Percentiles rank a stretch among this genome's conserved stretches.
These are phyloP conservation scores for Aspergillus pseudotamarii DNA, from an alignment of 2,329 filamentous ascomycete species.

Conservation along the genomic window DNA sequence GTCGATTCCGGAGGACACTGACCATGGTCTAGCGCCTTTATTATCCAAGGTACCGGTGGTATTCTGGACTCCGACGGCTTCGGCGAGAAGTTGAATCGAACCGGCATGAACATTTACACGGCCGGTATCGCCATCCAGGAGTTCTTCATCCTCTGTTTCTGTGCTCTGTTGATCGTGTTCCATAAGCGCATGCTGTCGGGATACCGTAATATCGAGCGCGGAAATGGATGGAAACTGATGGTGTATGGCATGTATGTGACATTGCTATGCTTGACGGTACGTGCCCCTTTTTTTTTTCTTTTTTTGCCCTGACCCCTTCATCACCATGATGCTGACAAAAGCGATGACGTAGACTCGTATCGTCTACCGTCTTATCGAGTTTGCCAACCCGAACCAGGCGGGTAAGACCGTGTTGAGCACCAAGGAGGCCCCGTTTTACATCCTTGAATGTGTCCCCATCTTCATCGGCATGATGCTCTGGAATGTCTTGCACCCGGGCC, in stretches of 20 bases:
- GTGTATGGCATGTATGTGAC: slow-evolving; percentile 57
- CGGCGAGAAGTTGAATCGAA: slow-evolving; percentile 11
- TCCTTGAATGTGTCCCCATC: slow-evolving; percentile 46
- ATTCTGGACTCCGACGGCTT: slow-evolving; percentile 6
- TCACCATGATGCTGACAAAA: neutral
- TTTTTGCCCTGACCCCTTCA: no score
- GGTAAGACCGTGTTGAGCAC: slow-evolving; percentile 43
- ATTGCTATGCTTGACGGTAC: slow-evolving; percentile 51
- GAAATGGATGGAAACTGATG: slow-evolving; percentile 26
- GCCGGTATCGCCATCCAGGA: slow-evolving; percentile 54
- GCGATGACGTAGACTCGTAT: slow-evolving; percentile 43
- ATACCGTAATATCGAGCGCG: slow-evolving; percentile 24
- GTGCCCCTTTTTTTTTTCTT: neutral
- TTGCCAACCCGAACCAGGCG: slow-evolving; percentile 48
- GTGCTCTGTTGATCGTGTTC: slow-evolving; percentile 53
- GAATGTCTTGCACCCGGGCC: slow-evolving; percentile 43
- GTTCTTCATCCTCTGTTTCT: slow-evolving; percentile 54
- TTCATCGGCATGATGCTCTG: slow-evolving; percentile 38
- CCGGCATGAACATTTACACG: slow-evolving; percentile 32
- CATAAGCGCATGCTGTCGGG: slow-evolving; percentile 43
- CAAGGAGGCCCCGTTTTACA: slow-evolving; percentile 40
- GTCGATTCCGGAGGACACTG: neutral
- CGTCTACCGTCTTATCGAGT: slow-evolving; percentile 63
- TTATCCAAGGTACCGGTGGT: slow-evolving; percentile 30
- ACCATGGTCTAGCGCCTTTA: slow-evolving; percentile 3